A percentile compares a stretch with the other conserved stretches of the same genome.
Evolutionary conservation across 305 asterid genomes (phyloP).

Genomic region (Stenogyne calaminthoides): DNA sequence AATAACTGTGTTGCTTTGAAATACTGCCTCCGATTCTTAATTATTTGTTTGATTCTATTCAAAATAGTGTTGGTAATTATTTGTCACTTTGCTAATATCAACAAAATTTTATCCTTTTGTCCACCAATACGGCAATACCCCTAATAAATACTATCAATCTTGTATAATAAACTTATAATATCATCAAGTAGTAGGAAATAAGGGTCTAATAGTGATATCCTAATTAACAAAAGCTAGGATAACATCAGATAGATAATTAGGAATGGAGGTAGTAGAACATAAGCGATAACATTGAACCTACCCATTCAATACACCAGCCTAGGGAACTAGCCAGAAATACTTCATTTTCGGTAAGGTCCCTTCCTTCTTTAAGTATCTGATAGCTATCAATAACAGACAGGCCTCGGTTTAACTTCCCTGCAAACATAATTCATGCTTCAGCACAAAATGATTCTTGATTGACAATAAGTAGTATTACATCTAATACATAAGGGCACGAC

Average conservation of each 20-base stretch:
- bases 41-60: no score
- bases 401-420: conserved; percentile 96
- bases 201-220: no score
- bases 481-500: not conserved
- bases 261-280: not conserved
- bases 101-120: no score
- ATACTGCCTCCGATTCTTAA: not conserved
- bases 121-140: no score
- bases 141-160: no score
- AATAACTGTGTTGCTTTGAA: conserved; percentile 23
- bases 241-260: no score
- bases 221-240: no score
- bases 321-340: conserved; percentile 76
- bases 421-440: conserved; percentile 30
- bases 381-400: conserved; percentile 92
- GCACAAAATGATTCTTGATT: conserved; percentile 17
- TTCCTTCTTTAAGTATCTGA: conserved; percentile 71
- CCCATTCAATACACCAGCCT: conserved; percentile 99
- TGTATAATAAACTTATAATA: no score
- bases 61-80: no score
- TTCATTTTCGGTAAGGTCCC: conserved; percentile 70
- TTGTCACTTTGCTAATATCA: no score
- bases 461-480: conserved; percentile 4
- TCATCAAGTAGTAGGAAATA: no score
- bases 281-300: conserved; percentile 37